A percentile compares a stretch with the other conserved stretches of the same genome.
Conservation (phyloP, 768 basidiomycete genomes). For the Holtermannia corniformis region DNA sequence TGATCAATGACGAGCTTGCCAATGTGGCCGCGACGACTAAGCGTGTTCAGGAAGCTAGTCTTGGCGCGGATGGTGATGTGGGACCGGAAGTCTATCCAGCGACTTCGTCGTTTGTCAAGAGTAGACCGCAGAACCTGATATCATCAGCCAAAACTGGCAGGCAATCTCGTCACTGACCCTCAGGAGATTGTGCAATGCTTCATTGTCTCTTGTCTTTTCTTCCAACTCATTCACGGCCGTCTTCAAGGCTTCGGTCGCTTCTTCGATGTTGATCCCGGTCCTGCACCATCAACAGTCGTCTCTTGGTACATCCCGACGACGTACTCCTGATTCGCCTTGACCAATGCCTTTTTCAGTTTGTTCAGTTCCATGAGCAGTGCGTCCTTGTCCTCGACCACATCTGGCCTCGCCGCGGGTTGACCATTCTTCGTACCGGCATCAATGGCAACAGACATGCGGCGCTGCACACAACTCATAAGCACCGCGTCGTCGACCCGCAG, state of each 20-base stretch:
- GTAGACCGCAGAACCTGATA: constrained; percentile 59
- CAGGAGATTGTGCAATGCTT: background rate
- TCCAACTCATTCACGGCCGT: background rate
- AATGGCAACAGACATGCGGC: too few relatives aligned
- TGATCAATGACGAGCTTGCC: constrained; percentile 85
- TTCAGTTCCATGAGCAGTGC: background rate
- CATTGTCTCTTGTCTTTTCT: background rate
- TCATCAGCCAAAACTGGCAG: background rate
- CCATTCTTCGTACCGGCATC: too few relatives aligned
- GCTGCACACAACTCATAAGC: too few relatives aligned
- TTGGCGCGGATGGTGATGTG: constrained; percentile 80
- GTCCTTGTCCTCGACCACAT: background rate
- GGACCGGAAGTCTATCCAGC: constrained; percentile 80
- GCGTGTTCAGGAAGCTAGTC: constrained; percentile 58
- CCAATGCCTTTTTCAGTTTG: constrained; percentile 3
- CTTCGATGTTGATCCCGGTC: background rate
- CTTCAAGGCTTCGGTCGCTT: background rate
- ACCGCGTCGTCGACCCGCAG: too few relatives aligned
- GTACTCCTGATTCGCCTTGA: constrained; percentile 10
- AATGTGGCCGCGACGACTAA: constrained; percentile 76
- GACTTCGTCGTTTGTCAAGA: constrained; percentile 54
- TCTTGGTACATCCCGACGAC: background rate
- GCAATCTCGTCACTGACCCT: too few relatives aligned
- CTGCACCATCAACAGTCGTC: background rate
- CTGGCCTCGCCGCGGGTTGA: too few relatives aligned